Base-by-base conservation (phyloP, 1,284 basidiomycete species). In the Cystobasidium slooffiae region DNA sequence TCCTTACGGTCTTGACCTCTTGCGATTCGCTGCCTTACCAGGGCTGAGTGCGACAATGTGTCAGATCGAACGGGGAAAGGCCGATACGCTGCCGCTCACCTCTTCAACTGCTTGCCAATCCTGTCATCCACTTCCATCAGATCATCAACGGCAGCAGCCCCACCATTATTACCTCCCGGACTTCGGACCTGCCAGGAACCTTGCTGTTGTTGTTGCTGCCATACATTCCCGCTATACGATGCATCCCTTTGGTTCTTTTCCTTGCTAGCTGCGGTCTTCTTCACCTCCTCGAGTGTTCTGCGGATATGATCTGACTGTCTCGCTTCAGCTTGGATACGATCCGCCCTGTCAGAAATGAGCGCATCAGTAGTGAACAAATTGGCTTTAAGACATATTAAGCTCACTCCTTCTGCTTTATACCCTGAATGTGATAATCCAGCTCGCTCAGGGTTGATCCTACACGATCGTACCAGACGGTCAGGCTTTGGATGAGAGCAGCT, bases 381-480 rank as follows among this genome's bases (percentile, higher is more conserved):
- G 24, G 18, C 39, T 12, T 16, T 39, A 49, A 61, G 39, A 8
- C n/a, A 16, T 41, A 20, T 12, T 43, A 39, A 7, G 49, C 72
- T 46, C 37, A 74, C 72, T 74, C 72, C 46, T 52, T 51, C 65
- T 74, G 43, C 52, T 53, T 53, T 6, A 74, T 41, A 7, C 31
- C 20, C 22, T 53, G 64, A 31, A 74, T 61, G 18, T 55, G 61
- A 31, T 61, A 61, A 24, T 74, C 65, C 20, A 74, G 65, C 49
- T 67, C 49, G 9, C 43, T 46, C 14, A 74, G 43, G 6, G 72
- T 74, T n/a, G 41, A 64, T 10, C 49, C 65, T 6, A 74, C 65
- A 7, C 61, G 49, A 2, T 46, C 41, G 31, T 74, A 65, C 72
- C 72, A 74, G 24, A 24, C 46, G 9, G 31, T 22, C 31, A 73